These are phyloP conservation scores for Trifolium fragiferum DNA, from an alignment of 306 rosid species.

Conservation along the genomic window DNA sequence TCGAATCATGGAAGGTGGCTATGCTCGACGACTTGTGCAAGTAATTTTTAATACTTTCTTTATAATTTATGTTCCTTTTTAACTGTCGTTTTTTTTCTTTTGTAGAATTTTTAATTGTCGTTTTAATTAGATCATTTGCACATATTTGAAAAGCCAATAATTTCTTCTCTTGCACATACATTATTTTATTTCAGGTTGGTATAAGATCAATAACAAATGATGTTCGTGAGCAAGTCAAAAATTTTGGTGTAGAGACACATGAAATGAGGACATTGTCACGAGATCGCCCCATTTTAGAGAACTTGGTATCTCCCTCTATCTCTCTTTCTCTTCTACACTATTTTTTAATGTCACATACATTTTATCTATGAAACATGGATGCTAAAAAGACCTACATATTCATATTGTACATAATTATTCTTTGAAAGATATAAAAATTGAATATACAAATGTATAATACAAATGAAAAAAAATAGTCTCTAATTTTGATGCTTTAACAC, in stretches of 20 bases:
- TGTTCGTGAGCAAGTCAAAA: neutral
- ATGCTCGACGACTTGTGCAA: conserved; percentile 86
- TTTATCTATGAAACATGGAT: too few species aligned
- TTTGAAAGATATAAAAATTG: too few species aligned
- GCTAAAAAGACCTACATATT: too few species aligned
- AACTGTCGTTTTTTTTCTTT: too few species aligned
- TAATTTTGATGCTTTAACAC: too few species aligned
- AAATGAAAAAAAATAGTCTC: too few species aligned
- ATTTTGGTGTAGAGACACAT: neutral
- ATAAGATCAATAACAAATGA: conserved; percentile 46
- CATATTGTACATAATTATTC: too few species aligned
- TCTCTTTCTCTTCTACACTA: neutral
- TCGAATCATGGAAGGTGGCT: conserved; percentile 91
- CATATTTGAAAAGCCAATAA: too few species aligned
- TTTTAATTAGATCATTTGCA: neutral
- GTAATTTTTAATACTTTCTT: conserved; percentile 41
- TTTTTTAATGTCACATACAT: neutral
- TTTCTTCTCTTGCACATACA: too few species aligned
- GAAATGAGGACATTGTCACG: neutral
- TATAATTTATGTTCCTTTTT: neutral
- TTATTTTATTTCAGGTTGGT: conserved; percentile 66
- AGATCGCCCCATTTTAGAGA: neutral
- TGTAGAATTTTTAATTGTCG: too few species aligned
- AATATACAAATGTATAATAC: too few species aligned
- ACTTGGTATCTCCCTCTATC: neutral